phyloP scores from a whole-genome alignment of 1,139 yeast species.

The Blastobotrys raffinosifermentans region DNA sequence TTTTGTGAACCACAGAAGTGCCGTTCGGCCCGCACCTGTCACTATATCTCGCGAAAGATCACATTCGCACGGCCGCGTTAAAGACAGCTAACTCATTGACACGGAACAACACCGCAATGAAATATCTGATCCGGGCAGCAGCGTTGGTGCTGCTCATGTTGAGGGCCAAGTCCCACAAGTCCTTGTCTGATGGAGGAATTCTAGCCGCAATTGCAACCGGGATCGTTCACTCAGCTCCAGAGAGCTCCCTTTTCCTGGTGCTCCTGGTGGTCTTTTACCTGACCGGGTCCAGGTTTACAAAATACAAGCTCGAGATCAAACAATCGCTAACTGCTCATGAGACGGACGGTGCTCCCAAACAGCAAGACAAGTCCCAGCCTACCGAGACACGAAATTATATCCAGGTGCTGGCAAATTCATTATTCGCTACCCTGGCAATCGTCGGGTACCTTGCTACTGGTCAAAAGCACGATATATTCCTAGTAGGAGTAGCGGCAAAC shows the following conservation, averaged over 20 bases:
- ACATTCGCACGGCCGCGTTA: too few relatives aligned
- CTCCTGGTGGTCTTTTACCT: conserved; percentile 38
- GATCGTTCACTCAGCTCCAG: conserved; percentile 37
- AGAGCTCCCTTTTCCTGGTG: conserved; percentile 32
- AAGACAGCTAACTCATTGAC: too few relatives aligned
- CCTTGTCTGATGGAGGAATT: conserved; percentile 38
- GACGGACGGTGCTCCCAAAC: conserved; percentile 15
- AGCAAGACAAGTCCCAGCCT: conserved; percentile 13
- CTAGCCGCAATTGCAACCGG: conserved; percentile 38
- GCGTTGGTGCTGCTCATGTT: conserved; percentile 15
- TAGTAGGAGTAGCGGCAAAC: conserved; percentile 37
- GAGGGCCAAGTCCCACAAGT: conserved; percentile 32
- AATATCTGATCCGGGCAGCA: conserved; percentile 3
- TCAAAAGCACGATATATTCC: conserved; percentile 12
- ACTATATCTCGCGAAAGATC: too few relatives aligned
- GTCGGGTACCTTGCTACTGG: conserved; percentile 16
- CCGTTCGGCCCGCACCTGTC: too few relatives aligned
- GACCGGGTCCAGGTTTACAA: conserved; percentile 40
- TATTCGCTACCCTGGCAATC: conserved; percentile 31
- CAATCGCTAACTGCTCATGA: conserved; percentile 23
- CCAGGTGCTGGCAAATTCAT: conserved; percentile 42
- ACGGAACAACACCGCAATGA: too few relatives aligned
- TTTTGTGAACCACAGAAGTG: too few relatives aligned
- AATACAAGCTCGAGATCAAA: conserved; percentile 32
- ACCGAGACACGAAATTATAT: conserved; percentile 34